phyloP scores from a whole-genome alignment of 768 basidiomycete genomes.

The Pisolithus albus region DNA sequence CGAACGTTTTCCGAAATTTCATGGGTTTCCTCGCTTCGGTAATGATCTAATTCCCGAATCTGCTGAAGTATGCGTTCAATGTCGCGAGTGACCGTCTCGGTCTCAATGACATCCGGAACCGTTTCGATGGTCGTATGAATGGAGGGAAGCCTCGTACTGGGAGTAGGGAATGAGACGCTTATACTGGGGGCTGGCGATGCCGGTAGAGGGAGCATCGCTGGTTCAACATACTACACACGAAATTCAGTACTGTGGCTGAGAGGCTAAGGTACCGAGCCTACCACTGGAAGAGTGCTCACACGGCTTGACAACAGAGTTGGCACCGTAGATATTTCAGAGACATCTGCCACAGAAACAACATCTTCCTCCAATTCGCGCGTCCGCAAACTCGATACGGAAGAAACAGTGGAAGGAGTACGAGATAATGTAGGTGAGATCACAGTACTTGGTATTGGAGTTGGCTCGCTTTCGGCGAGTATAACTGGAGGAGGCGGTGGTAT shows the following conservation, averaged over 20 bases:
- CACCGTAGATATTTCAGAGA: conserved; percentile 41
- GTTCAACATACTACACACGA: conserved; percentile 18
- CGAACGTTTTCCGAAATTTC: conserved; percentile 63
- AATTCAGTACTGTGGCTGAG: conserved; percentile 1
- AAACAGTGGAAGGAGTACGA: conserved; percentile 34
- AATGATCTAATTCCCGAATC: conserved; percentile 58
- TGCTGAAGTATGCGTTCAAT: conserved; percentile 45
- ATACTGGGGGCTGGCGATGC: conserved; percentile 31
- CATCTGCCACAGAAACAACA: conserved; percentile 12
- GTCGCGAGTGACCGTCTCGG: conserved; percentile 44
- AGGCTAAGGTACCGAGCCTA: conserved; percentile 21
- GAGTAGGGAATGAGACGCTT: conserved; percentile 47
- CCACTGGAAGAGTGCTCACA: conserved; percentile 22
- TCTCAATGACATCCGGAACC: conserved; percentile 31
- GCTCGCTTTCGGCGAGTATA: conserved; percentile 29
- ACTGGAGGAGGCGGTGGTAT: conserved; percentile 10
- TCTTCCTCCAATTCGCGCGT: conserved; percentile 29
- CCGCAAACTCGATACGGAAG: conserved; percentile 40
- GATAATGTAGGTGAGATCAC: conserved; percentile 30
- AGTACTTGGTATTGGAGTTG: conserved; percentile 15
- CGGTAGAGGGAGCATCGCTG: conserved; percentile 28
- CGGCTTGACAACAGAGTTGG: conserved; percentile 52
- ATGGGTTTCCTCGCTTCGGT: conserved; percentile 55
- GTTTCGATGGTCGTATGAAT: conserved; percentile 42
- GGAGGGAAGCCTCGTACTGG: conserved; percentile 41